These are phyloP conservation scores for Fusarium guadeloupense DNA, from an alignment of 2,329 filamentous ascomycete species.

Conservation along the genomic window DNA sequence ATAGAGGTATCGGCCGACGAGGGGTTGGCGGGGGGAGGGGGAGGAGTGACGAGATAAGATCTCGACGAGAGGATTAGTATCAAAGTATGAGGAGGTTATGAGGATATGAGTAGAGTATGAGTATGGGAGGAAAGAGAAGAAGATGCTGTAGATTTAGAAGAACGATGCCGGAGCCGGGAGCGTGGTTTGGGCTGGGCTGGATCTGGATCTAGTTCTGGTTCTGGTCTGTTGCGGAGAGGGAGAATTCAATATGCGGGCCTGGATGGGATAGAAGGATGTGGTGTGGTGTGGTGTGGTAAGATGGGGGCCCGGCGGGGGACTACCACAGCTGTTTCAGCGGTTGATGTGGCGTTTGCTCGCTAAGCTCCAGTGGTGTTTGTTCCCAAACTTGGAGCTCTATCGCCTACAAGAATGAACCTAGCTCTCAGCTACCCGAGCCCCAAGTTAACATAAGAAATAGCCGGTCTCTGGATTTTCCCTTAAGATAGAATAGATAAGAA, in stretches of 20 bases:
- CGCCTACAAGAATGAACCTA: no score
- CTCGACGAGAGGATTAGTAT: constrained; percentile 15
- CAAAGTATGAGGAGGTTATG: not conserved
- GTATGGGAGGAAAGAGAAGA: constrained; percentile 15
- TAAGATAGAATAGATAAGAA: no score
- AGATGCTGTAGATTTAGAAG: constrained; percentile 9
- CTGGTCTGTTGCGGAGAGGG: constrained; percentile 19
- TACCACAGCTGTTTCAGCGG: constrained; percentile 7
- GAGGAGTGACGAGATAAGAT: constrained; percentile 25
- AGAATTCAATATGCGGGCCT: constrained; percentile 22
- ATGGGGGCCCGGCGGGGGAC: not conserved
- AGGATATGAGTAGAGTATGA: constrained; percentile 9
- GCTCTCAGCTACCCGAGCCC: no score
- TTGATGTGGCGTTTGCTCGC: not conserved
- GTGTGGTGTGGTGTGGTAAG: constrained; percentile 5
- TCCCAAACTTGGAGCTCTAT: not conserved
- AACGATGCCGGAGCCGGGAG: constrained; percentile 36
- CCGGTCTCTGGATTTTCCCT: no score
- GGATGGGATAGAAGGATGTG: constrained; percentile 3
- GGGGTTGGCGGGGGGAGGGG: constrained; percentile 29
- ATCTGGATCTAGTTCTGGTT: constrained; percentile 5
- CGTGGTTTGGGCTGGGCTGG: constrained; percentile 35
- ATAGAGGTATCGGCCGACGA: constrained; percentile 34
- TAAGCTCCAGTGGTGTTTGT: constrained; percentile 16
- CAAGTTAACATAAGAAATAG: no score